A percentile compares a stretch with the other conserved stretches of the same genome.
Conservation (phyloP, 2,329 filamentous ascomycete genomes). For the Cladosporium sp. region DNA sequence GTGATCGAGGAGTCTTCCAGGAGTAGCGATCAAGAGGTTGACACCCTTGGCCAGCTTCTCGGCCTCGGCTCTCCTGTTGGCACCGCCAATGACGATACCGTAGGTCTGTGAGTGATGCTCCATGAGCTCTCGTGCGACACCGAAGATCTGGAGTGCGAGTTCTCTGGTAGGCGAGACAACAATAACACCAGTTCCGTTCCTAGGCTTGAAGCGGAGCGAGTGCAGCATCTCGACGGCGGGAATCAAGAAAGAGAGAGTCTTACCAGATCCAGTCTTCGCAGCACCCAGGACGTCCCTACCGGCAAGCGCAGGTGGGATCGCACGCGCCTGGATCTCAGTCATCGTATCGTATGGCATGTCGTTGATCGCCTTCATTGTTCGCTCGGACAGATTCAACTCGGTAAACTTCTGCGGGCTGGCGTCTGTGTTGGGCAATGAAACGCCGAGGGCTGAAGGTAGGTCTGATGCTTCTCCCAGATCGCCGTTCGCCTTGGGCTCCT, state of each 20-base stretch:
- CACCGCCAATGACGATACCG: constrained; percentile 93
- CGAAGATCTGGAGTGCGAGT: constrained; percentile 92
- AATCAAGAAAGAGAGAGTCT: constrained; percentile 92
- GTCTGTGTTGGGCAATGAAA: constrained; percentile 60
- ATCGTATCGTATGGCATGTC: constrained; percentile 94
- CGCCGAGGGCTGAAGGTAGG: constrained; percentile 56
- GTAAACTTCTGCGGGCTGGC: constrained; percentile 69
- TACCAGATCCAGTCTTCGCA: constrained; percentile 93
- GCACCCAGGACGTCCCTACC: constrained; percentile 92
- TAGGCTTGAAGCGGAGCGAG: constrained; percentile 87
- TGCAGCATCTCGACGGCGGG: constrained; percentile 92
- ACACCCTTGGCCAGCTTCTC: constrained; percentile 94
- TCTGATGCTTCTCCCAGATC: constrained; percentile 45
- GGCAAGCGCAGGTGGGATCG: constrained; percentile 83
- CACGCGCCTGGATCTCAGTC: constrained; percentile 89
- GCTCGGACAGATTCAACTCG: constrained; percentile 82
- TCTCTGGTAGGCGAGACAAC: constrained; percentile 92
- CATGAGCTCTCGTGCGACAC: constrained; percentile 91
- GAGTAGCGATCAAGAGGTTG: constrained; percentile 91
- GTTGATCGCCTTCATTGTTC: constrained; percentile 82
- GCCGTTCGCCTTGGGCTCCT: constrained; percentile 33
- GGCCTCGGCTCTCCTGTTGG: constrained; percentile 84
- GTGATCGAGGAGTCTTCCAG: constrained; percentile 89
- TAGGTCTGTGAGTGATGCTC: constrained; percentile 91
- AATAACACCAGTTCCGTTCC: constrained; percentile 88